Percentiles rank a stretch among this genome's conserved stretches.
Conservation (phyloP, 352 stramenopile species). For the Phytophthora niederhauseri region DNA sequence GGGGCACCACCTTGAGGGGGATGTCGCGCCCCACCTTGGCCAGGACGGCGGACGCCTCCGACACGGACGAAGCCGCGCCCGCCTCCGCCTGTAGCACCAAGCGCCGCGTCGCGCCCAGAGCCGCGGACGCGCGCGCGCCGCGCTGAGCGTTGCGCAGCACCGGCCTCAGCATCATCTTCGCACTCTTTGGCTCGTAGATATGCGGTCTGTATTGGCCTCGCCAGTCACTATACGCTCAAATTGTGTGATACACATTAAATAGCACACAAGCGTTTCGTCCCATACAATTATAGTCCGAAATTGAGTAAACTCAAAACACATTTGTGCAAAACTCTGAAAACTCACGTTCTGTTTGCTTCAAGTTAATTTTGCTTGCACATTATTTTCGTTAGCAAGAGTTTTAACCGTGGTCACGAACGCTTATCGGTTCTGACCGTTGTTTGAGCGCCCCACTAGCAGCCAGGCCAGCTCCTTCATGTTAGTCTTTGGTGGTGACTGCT, state of each 20-base stretch:
- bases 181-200: constrained; percentile 6
- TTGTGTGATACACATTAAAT: neutral
- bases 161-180: constrained; percentile 31
- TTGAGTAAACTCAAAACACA: no score
- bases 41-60: constrained; percentile 20
- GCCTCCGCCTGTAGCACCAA: constrained; percentile 19
- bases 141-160: constrained; percentile 37
- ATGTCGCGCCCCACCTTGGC: constrained; percentile 61
- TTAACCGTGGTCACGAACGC: no score
- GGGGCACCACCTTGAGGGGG: constrained; percentile 59
- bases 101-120: constrained; percentile 7
- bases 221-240: neutral
- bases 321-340: no score
- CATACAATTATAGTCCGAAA: no score
- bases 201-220: neutral
- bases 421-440: constrained; percentile 18
- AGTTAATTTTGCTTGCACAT: no score
- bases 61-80: constrained; percentile 9
- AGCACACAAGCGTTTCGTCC: neutral
- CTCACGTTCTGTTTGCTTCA: no score
- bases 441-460: constrained; percentile 29
- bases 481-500: constrained; percentile 8
- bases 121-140: constrained; percentile 3
- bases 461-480: constrained; percentile 38
- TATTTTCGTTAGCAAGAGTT: neutral